A percentile compares a stretch with the other conserved stretches of the same genome.
phyloP scores from a whole-genome alignment of 768 basidiomycete species.

The Rhodotorula kratochvilovae region DNA sequence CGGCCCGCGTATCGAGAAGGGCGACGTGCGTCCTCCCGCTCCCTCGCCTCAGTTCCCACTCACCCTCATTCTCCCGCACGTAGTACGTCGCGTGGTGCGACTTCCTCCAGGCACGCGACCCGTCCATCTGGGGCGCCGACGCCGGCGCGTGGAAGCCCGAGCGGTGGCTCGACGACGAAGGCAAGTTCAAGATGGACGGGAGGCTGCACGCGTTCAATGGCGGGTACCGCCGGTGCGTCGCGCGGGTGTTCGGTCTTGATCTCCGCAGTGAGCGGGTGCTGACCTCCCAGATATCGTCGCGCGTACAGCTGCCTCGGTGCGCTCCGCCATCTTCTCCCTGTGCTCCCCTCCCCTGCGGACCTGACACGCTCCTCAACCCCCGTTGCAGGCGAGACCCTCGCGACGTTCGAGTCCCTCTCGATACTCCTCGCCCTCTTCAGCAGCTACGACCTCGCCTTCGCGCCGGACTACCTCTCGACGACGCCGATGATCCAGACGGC shows the following conservation, averaged over 20 bases:
- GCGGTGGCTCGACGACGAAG: conserved; percentile 24
- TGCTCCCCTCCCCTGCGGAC: background rate
- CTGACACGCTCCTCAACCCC: background rate
- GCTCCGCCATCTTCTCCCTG: background rate
- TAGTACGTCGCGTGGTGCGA: conserved; percentile 16
- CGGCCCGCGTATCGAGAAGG: conserved; percentile 16
- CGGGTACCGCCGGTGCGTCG: conserved; percentile 8
- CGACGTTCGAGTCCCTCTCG: background rate
- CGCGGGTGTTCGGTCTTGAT: background rate
- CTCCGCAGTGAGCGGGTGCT: background rate
- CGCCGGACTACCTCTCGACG: conserved; percentile 15
- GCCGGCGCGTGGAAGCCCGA: conserved; percentile 22
- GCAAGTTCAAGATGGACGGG: conserved; percentile 24
- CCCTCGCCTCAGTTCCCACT: background rate
- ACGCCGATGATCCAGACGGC: conserved; percentile 19
- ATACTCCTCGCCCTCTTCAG: background rate
- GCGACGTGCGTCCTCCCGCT: conserved; percentile 8
- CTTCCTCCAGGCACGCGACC: conserved; percentile 15
- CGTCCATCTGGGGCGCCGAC: conserved; percentile 24
- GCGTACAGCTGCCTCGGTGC: background rate
- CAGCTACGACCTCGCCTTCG: conserved; percentile 20
- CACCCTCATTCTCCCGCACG: background rate
- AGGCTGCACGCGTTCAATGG: conserved; percentile 34
- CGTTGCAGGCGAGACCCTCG: conserved; percentile 1
- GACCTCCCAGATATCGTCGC: background rate